These are phyloP conservation scores for Pseudogymnoascus sp. DNA, from an alignment of 2,329 filamentous ascomycete genomes.

Conservation along the genomic window DNA sequence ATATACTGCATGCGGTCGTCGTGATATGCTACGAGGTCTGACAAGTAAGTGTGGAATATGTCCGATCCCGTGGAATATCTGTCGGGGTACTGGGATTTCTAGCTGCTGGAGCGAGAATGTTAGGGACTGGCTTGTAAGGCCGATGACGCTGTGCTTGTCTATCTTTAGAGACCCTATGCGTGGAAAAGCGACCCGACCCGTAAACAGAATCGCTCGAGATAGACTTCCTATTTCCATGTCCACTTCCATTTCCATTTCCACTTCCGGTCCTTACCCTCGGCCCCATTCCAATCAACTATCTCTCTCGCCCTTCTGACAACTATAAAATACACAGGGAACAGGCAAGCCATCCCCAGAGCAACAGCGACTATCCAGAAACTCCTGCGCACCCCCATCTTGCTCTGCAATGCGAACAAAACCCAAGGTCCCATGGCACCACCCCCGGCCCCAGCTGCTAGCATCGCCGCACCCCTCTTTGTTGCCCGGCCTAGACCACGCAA, in stretches of 20 bases:
- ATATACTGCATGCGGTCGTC: no score
- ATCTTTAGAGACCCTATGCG: no score
- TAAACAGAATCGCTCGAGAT: no score
- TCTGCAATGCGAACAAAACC: slow-evolving; percentile 16
- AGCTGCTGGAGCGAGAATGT: no score
- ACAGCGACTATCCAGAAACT: background rate
- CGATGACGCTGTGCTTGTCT: no score
- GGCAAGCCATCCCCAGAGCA: background rate
- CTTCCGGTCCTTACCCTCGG: background rate
- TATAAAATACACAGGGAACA: background rate
- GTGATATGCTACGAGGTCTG: no score
- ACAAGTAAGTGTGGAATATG: no score
- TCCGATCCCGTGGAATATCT: no score
- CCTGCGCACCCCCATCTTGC: background rate
- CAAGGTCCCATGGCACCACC: slow-evolving; percentile 24
- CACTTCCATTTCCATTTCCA: background rate
- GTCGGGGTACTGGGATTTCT: no score
- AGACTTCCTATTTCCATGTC: background rate
- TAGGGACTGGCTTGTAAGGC: no score
- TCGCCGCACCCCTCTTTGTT: slow-evolving; percentile 66
- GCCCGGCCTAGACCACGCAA: slow-evolving; percentile 69
- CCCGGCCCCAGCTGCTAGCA: slow-evolving; percentile 1
- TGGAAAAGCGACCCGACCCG: no score
- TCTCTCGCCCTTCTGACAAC: background rate
- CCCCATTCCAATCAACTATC: background rate